Conservation (phyloP, 106 monocot species). For the Hemerocallis citrina region DNA sequence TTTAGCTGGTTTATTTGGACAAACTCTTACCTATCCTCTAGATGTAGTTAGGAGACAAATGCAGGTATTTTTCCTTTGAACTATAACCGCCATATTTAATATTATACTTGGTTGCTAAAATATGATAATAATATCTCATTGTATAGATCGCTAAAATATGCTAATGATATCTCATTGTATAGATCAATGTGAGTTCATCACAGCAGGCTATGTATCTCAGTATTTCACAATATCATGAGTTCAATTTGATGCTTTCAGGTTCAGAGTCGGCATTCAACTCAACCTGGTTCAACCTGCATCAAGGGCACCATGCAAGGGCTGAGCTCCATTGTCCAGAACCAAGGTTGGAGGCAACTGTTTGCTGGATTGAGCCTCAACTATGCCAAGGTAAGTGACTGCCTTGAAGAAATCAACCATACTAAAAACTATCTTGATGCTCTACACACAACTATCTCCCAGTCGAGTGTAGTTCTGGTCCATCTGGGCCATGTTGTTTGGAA, state of each 20-base stretch:
- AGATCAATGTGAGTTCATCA: not conserved
- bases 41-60: conserved; percentile 92
- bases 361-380: conserved; percentile 91
- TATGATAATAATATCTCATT: no score
- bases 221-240: not conserved
- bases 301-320: conserved; percentile 46
- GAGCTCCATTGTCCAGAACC: conserved; percentile 28
- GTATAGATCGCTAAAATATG: no score
- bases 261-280: conserved; percentile 30
- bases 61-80: conserved; percentile 43
- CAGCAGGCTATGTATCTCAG: not conserved
- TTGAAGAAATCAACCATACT: no score
- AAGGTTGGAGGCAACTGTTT: conserved; percentile 76
- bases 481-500: no score
- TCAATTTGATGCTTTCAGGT: conserved; percentile 41
- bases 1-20: conserved; percentile 88
- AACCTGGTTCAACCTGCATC: conserved; percentile 3
- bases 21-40: conserved; percentile 85
- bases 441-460: not conserved
- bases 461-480: no score
- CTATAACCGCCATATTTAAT: no score
- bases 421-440: no score
- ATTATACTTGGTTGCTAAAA: no score
- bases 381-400: conserved; percentile 68
- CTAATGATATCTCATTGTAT: no score